These are phyloP conservation scores for Pythium chondricola DNA, from an alignment of 352 stramenopile species.

Conservation along the genomic window DNA sequence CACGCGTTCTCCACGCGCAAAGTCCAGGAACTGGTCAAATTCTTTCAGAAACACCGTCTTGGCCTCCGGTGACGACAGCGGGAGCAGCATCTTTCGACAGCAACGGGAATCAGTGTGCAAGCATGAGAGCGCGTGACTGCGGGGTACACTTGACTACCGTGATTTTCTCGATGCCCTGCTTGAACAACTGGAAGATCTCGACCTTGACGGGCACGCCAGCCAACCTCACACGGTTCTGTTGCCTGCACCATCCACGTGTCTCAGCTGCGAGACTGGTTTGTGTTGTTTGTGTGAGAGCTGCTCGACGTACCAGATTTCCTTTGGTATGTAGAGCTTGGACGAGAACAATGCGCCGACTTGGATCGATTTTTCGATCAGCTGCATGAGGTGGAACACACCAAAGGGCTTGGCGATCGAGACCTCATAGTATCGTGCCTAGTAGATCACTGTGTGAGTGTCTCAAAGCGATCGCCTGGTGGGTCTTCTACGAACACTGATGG, in stretches of 20 bases:
- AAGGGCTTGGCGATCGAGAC: constrained; percentile 46
- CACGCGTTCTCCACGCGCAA: constrained; percentile 34
- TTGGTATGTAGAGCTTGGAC: constrained; percentile 64
- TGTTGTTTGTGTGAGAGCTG: no score
- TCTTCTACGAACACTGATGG: constrained; percentile 44
- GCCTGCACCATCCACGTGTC: constrained; percentile 25
- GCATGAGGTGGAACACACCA: constrained; percentile 74
- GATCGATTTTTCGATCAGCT: constrained; percentile 76
- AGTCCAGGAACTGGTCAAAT: constrained; percentile 50
- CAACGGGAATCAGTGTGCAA: background rate
- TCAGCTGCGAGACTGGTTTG: no score
- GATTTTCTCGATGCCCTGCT: constrained; percentile 62
- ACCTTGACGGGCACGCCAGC: constrained; percentile 53
- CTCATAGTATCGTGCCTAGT: constrained; percentile 54
- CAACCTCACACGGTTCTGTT: constrained; percentile 61
- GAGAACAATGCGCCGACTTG: constrained; percentile 68
- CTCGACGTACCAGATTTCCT: constrained; percentile 67
- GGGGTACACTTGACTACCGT: constrained; percentile 33
- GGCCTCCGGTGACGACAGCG: constrained; percentile 32
- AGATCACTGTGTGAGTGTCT: constrained; percentile 1
- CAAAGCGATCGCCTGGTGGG: no score
- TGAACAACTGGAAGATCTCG: constrained; percentile 58
- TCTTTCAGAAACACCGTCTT: constrained; percentile 50
- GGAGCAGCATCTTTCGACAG: constrained; percentile 41
- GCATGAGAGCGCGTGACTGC: background rate